These are phyloP conservation scores for Fusarium sp. DNA, from an alignment of 2,329 filamentous ascomycete species.

Conservation along the genomic window DNA sequence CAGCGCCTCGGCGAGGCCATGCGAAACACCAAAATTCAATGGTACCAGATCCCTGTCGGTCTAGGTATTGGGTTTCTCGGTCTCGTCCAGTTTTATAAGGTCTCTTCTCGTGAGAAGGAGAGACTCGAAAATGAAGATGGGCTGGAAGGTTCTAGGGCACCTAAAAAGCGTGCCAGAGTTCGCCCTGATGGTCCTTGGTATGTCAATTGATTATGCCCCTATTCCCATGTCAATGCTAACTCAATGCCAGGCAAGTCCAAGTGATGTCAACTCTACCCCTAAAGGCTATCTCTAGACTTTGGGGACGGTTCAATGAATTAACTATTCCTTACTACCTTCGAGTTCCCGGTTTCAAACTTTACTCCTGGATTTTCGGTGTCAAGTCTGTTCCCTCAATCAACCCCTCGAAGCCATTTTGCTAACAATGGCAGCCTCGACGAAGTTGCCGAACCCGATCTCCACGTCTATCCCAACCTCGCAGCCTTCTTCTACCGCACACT, in stretches of 20 bases:
- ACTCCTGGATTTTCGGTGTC: conserved; percentile 92
- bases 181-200: conserved; percentile 88
- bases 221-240: conserved; percentile 31
- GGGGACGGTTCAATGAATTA: conserved; percentile 92
- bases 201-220: conserved; percentile 35
- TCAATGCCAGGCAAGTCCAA: conserved; percentile 77
- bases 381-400: conserved; percentile 60
- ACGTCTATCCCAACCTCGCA: conserved; percentile 90
- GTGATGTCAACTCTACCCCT: conserved; percentile 93
- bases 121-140: conserved; percentile 60
- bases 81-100: conserved; percentile 84
- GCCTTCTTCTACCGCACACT: conserved; percentile 97
- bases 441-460: conserved; percentile 88
- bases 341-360: conserved; percentile 90
- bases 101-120: conserved; percentile 68
- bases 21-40: conserved; percentile 74
- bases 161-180: conserved; percentile 71
- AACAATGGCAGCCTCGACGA: conserved; percentile 77
- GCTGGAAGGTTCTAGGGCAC: conserved; percentile 56
- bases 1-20: conserved; percentile 64
- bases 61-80: conserved; percentile 88
- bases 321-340: conserved; percentile 89
- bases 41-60: conserved; percentile 91
- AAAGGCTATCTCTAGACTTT: conserved; percentile 89
- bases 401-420: conserved; percentile 25